Percentiles rank a stretch among this genome's conserved stretches.
phyloP scores from a whole-genome alignment of 805 yeast genomes.

The Yarrowia bubula region DNA sequence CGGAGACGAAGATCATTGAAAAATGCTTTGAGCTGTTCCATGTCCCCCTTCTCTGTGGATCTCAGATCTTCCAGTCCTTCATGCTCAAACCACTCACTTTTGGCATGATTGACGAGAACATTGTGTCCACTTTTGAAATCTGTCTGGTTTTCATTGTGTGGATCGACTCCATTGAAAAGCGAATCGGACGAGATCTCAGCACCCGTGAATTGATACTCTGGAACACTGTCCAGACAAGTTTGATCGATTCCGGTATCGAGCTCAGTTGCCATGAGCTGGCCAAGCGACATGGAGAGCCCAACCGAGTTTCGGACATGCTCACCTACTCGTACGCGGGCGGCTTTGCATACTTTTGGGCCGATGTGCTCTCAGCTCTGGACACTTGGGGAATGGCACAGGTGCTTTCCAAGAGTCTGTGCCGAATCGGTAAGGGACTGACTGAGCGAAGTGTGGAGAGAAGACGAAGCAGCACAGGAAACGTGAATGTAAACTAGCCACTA shows the following conservation, averaged over 20 bases:
- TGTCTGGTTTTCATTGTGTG: constrained; percentile 36
- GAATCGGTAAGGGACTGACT: constrained; percentile 20
- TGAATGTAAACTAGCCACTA: constrained; percentile 9
- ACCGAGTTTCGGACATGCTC: not conserved
- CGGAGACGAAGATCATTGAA: constrained; percentile 30
- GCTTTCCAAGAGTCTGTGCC: constrained; percentile 30
- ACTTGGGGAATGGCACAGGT: constrained; percentile 36
- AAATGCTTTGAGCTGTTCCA: constrained; percentile 35
- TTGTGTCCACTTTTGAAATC: constrained; percentile 34
- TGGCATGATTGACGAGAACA: constrained; percentile 31
- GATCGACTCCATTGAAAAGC: constrained; percentile 36
- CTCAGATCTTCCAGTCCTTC: constrained; percentile 32
- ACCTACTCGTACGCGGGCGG: constrained; percentile 29
- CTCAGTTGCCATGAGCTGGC: constrained; percentile 20
- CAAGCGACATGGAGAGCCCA: constrained; percentile 12
- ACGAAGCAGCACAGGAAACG: constrained; percentile 5
- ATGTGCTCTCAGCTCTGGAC: constrained; percentile 33
- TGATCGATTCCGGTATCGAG: constrained; percentile 30
- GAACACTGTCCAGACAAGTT: constrained; percentile 32
- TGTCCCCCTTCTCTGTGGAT: constrained; percentile 34
- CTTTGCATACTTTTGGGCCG: constrained; percentile 35
- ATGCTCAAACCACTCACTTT: constrained; percentile 33
- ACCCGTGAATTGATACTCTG: constrained; percentile 31
- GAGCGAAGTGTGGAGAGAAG: constrained; percentile 21
- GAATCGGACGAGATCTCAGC: constrained; percentile 17